Evolutionary conservation across 805 yeast genomes (phyloP).

Genomic region (Ogataea kodamae): DNA sequence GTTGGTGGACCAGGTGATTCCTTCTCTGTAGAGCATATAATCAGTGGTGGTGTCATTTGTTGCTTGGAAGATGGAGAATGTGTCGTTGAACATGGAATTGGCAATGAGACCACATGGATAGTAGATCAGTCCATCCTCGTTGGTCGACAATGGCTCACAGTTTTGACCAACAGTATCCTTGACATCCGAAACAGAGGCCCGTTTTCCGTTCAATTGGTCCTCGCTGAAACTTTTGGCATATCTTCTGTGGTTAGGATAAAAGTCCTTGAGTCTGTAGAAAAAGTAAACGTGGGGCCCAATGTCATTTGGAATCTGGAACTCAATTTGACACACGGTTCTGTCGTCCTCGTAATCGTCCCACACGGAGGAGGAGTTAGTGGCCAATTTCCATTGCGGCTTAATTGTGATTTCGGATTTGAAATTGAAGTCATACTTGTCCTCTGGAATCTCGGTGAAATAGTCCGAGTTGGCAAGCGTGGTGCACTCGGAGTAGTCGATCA

Average conservation of each 20-base stretch:
- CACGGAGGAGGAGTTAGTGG: conserved; percentile 37
- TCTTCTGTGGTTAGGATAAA: conserved; percentile 91
- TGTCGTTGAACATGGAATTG: conserved; percentile 75
- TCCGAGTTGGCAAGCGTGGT: conserved; percentile 41
- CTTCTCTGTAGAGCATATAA: conserved; percentile 45
- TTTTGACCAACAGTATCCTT: conserved; percentile 51
- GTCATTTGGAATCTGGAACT: conserved; percentile 71
- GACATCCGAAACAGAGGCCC: conserved; percentile 50
- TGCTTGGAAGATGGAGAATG: conserved; percentile 49
- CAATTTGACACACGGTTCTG: conserved; percentile 57
- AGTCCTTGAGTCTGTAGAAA: conserved; percentile 81
- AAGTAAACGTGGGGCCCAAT: conserved; percentile 71
- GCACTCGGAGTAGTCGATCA: conserved; percentile 77
- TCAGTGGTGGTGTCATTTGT: conserved; percentile 42
- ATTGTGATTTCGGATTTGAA: conserved; percentile 45
- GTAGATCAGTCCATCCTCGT: conserved; percentile 46
- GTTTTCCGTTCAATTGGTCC: conserved; percentile 74
- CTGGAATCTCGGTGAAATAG: conserved; percentile 54
- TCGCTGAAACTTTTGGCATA: conserved; percentile 85
- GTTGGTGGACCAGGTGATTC: conserved; percentile 73
- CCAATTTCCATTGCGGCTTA: conserved; percentile 65
- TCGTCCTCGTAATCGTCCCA: conserved; percentile 44
- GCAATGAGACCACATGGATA: conserved; percentile 88
- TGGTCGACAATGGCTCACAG: conserved; percentile 60
- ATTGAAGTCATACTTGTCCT: conserved; percentile 50